Conservation (phyloP, 2,329 filamentous ascomycete genomes). For the Hypoxylon sp. region DNA sequence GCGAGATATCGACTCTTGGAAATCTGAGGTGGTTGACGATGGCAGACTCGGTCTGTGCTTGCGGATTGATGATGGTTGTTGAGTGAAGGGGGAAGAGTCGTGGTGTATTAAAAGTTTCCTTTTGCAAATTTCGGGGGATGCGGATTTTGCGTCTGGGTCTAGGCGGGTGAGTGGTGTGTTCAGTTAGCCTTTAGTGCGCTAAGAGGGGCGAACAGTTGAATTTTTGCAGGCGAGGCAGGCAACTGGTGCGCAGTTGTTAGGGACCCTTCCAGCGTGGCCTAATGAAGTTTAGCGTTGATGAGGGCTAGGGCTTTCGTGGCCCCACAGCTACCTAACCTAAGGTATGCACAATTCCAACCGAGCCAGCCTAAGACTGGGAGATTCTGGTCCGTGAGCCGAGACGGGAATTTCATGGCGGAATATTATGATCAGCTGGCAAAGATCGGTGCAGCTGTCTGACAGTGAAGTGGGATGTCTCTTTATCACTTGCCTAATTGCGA, state of each 20-base stretch:
- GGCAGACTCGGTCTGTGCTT: slow-evolving; percentile 58
- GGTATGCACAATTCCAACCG: too few relatives aligned
- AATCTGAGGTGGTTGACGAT: slow-evolving; percentile 56
- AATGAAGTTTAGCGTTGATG: slow-evolving; percentile 39
- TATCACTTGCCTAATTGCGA: neutral
- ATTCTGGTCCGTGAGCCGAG: slow-evolving; percentile 18
- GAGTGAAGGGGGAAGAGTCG: slow-evolving; percentile 54
- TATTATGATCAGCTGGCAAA: neutral
- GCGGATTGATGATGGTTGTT: slow-evolving; percentile 56
- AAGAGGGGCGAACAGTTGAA: too few relatives aligned
- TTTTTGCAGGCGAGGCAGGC: too few relatives aligned
- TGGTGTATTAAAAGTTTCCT: slow-evolving; percentile 55
- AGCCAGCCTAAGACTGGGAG: slow-evolving; percentile 2
- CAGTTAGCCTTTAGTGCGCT: slow-evolving; percentile 17
- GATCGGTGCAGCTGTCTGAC: slow-evolving; percentile 2
- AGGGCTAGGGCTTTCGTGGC: slow-evolving; percentile 44
- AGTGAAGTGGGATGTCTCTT: neutral
- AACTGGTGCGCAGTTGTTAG: slow-evolving; percentile 13
- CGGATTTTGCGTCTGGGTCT: slow-evolving; percentile 42
- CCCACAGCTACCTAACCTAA: too few relatives aligned
- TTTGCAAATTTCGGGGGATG: slow-evolving; percentile 44
- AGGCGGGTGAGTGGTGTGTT: slow-evolving; percentile 16
- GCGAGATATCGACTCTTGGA: slow-evolving; percentile 57
- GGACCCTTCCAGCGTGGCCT: slow-evolving; percentile 30
- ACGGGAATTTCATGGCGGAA: neutral